Percentiles rank a stretch among this genome's conserved stretches.
Evolutionary conservation across 371 early-diverging fungal species (phyloP).

Genomic region (Apophysomyces sp.): DNA sequence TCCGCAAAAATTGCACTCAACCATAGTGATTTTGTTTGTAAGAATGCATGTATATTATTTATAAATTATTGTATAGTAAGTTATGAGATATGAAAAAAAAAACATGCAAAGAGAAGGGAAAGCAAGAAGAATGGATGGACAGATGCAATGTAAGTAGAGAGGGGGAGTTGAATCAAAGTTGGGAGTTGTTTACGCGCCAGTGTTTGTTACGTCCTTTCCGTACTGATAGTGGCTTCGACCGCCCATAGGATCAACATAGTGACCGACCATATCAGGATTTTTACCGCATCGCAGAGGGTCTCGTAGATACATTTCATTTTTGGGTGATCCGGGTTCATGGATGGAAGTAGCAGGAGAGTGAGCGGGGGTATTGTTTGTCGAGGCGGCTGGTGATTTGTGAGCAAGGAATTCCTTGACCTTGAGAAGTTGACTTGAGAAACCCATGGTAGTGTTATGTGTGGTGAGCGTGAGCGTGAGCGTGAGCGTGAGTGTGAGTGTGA

Average conservation of each 20-base stretch:
- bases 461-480: not conserved
- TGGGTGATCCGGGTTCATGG: not conserved
- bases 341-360: not conserved
- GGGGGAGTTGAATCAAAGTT: not conserved
- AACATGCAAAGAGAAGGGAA: too few relatives aligned
- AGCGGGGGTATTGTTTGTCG: not conserved
- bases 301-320: not conserved
- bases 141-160: not conserved
- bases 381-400: not conserved
- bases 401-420: not conserved
- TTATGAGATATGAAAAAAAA: too few relatives aligned
- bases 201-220: constrained; percentile 28
- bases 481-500: not conserved
- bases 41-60: too few relatives aligned
- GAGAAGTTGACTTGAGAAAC: not conserved
- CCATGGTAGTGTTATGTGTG: not conserved
- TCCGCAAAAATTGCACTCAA: too few relatives aligned
- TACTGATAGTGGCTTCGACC: constrained; percentile 17
- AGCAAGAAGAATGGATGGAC: not conserved
- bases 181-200: constrained; percentile 20
- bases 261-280: constrained; percentile 16
- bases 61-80: too few relatives aligned
- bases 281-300: not conserved
- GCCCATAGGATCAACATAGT: constrained; percentile 44
- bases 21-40: too few relatives aligned